Conservation (phyloP, 2,329 filamentous ascomycete genomes). For the Cryphonectria carpinicola region DNA sequence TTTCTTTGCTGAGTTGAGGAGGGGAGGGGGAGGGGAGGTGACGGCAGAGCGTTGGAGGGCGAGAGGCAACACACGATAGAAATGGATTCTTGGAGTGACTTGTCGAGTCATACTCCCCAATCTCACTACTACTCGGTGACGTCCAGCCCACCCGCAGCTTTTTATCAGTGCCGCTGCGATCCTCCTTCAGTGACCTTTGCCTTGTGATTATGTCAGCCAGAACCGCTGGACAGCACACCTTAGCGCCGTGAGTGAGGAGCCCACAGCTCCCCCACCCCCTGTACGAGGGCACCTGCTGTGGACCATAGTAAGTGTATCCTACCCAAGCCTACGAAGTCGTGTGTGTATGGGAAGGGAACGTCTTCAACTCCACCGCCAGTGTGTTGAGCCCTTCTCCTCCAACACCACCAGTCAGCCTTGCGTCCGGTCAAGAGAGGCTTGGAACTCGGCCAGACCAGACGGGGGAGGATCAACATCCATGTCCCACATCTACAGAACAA, state of each 20-base stretch:
- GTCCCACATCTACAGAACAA: constrained; percentile 2
- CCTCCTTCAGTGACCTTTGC: not conserved
- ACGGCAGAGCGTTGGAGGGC: not conserved
- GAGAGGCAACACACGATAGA: not conserved
- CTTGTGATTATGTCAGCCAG: constrained; percentile 11
- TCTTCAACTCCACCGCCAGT: not conserved
- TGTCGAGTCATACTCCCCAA: constrained; percentile 12
- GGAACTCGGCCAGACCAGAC: constrained; percentile 4
- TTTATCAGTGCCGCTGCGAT: not conserved
- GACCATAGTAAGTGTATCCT: not conserved
- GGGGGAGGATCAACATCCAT: constrained; percentile 1
- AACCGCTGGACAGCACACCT: not conserved
- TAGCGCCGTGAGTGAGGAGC: not conserved
- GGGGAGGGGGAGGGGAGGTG: not conserved
- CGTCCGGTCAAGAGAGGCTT: not conserved
- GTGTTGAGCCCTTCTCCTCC: not conserved
- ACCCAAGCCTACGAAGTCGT: not conserved
- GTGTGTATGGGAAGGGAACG: no score
- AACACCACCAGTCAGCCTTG: not conserved
- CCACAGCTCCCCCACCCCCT: no score
- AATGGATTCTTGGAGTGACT: not conserved
- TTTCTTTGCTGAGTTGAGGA: not conserved
- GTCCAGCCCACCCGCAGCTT: not conserved
- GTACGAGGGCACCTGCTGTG: not conserved
- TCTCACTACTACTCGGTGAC: not conserved